Percentiles rank a stretch among this genome's conserved stretches.
Evolutionary conservation across 257 asterid species (phyloP).

Genomic region (Rhazya stricta): DNA sequence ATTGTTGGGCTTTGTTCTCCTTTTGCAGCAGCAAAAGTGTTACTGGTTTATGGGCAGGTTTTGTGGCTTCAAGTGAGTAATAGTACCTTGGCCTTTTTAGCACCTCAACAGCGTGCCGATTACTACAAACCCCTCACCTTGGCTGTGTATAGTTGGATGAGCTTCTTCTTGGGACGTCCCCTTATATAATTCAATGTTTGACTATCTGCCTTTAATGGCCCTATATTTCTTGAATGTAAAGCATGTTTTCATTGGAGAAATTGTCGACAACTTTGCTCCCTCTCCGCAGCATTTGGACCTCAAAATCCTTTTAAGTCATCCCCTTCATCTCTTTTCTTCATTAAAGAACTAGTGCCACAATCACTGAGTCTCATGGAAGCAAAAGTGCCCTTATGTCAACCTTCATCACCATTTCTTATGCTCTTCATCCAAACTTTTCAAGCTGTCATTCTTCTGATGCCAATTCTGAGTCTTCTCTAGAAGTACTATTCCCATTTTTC

Average conservation of each 20-base stretch:
- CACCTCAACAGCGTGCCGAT: neutral
- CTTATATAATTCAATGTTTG: constrained; percentile 19
- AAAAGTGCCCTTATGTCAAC: constrained; percentile 24
- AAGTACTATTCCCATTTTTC: neutral
- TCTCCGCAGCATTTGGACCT: constrained; percentile 30
- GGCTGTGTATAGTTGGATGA: neutral
- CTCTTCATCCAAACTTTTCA: constrained; percentile 5
- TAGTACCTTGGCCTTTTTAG: neutral
- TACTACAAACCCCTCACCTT: neutral
- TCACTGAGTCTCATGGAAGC: constrained; percentile 19
- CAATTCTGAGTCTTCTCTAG: neutral
- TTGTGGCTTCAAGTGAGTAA: neutral
- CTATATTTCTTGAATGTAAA: constrained; percentile 28
- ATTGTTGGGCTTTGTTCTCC: neutral
- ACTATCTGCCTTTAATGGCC: constrained; percentile 19
- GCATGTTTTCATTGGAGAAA: constrained; percentile 35
- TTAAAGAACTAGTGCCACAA: constrained; percentile 5
- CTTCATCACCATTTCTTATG: constrained; percentile 15
- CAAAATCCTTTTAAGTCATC: constrained; percentile 6
- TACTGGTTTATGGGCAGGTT: constrained; percentile 7
- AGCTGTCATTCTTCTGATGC: neutral
- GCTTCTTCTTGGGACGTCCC: neutral
- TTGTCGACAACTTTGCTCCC: constrained; percentile 28
- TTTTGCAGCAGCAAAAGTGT: neutral
- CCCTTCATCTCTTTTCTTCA: neutral